These are phyloP conservation scores for Pleurotus platypus DNA, from an alignment of 768 basidiomycete genomes.

Conservation along the genomic window DNA sequence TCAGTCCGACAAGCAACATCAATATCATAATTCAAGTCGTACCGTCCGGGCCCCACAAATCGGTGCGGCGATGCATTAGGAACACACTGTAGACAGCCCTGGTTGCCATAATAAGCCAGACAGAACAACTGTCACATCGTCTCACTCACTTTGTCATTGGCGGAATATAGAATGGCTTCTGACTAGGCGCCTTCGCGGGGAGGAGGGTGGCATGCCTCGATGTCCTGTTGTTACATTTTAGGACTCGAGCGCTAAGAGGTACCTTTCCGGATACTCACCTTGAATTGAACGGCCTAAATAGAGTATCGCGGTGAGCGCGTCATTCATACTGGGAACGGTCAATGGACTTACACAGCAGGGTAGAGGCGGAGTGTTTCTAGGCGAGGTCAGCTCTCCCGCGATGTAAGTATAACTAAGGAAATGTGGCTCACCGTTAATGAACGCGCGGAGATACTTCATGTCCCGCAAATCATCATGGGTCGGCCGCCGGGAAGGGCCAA, in stretches of 20 bases:
- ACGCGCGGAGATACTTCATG: conserved; percentile 57
- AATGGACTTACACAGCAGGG: conserved; percentile 39
- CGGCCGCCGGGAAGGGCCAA: conserved; percentile 41
- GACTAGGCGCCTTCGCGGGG: conserved; percentile 25
- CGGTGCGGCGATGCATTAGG: conserved; percentile 58
- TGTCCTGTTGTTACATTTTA: conserved; percentile 10
- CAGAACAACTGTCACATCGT: background rate
- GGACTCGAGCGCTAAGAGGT: background rate
- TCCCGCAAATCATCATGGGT: conserved; percentile 53
- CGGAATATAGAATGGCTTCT: conserved; percentile 36
- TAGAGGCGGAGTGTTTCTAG: conserved; percentile 51
- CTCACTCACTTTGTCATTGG: conserved; percentile 25
- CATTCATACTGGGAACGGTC: background rate
- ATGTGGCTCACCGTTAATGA: conserved; percentile 43
- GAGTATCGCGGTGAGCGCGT: background rate
- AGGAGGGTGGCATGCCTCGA: conserved; percentile 21
- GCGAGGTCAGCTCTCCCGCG: no score
- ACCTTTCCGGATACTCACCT: conserved; percentile 12
- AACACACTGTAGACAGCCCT: conserved; percentile 46
- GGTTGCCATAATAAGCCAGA: no score
- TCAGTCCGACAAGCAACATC: no score
- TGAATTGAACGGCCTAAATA: conserved; percentile 31
- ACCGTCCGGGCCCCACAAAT: conserved; percentile 72
- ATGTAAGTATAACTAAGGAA: no score
- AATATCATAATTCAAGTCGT: conserved; percentile 4